Base-by-base conservation (phyloP, 129 eudicot species). In the Glebionis coronaria region DNA sequence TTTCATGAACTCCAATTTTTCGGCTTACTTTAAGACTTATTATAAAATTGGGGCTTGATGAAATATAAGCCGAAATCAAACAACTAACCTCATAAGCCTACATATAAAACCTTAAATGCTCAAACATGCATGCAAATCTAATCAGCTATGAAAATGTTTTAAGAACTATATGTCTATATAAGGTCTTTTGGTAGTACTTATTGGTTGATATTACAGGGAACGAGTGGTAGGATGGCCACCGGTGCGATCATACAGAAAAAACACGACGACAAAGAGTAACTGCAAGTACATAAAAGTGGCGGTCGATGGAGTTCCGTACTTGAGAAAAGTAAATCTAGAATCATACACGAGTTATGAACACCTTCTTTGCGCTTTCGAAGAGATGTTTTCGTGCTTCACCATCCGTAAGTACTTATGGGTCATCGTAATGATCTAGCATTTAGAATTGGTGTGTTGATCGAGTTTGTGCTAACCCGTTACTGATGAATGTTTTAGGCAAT, bases 221-320 rank as follows among this genome's bases (percentile, higher is more conserved):
- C 87, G 66, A 65, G 96, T 91, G 70, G 85, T 92, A 13, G 98
- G 98, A 72, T 92, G 98, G 98, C 98, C 98, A 35, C 98, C 98
- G 63, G 70, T 92, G 71, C 73, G 86, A 71, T 83, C 87, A 25
- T 77, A 83, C 72, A 67, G 90, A 47, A 92, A 85, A 82, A 85
- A 80, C 81, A 75, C 87, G 14, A 68, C 80, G 77, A 75, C 72
- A 38, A 68, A 4, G 12, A 21, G 25, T 9, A 16, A 12, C 12
- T 61, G 85, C 75, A 91, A 88, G 64, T 91, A 78, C 50, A 93
- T 91, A 78, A 91, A 91, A 67, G 97, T 91, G 76, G 93, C 84
- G 0, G 97, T 87, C 6, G 97, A 91, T 61, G 97, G 97, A 71
- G 93, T 90, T 55, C 97, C 95, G 0, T 91, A 82, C 73, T 29